phyloP scores from a whole-genome alignment of 2,329 filamentous ascomycete species.

The Juglanconis sp. region DNA sequence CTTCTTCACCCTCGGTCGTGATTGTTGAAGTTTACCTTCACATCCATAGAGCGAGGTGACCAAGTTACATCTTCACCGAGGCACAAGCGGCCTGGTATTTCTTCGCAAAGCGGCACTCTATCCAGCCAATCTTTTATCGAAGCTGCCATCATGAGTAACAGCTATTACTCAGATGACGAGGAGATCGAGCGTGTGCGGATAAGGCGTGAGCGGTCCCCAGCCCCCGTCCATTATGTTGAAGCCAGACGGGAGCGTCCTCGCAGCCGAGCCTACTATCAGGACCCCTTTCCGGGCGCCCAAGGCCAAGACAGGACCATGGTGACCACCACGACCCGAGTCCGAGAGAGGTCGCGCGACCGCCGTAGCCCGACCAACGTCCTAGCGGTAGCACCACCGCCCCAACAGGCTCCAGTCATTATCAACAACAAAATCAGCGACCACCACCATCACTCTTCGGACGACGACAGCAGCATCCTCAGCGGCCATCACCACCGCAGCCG shows the following conservation, averaged over 20 bases:
- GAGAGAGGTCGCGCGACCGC: constrained; percentile 44
- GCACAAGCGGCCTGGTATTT: neutral
- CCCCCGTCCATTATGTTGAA: constrained; percentile 45
- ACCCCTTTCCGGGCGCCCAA: constrained; percentile 38
- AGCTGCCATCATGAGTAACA: constrained; percentile 27
- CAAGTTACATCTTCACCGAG: neutral
- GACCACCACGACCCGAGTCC: constrained; percentile 39
- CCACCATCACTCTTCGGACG: constrained; percentile 39
- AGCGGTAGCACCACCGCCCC: constrained; percentile 26
- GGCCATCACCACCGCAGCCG: constrained; percentile 31
- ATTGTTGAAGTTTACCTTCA: constrained; percentile 21
- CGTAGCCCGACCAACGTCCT: constrained; percentile 37
- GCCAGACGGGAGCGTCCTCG: constrained; percentile 33
- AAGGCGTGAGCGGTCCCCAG: constrained; percentile 38
- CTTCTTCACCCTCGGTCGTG: neutral
- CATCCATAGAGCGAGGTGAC: neutral
- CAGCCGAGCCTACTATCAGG: constrained; percentile 40
- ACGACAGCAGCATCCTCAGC: constrained; percentile 33
- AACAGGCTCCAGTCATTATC: constrained; percentile 49
- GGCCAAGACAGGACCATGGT: constrained; percentile 42
- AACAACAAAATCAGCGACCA: constrained; percentile 51
- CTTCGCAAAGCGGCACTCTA: neutral
- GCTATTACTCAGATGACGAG: constrained; percentile 47
- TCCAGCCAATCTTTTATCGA: neutral
- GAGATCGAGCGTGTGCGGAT: constrained; percentile 51